Base-by-base conservation (phyloP, 163 green algal species). In the Coccomyxa subellipsoidea region DNA sequence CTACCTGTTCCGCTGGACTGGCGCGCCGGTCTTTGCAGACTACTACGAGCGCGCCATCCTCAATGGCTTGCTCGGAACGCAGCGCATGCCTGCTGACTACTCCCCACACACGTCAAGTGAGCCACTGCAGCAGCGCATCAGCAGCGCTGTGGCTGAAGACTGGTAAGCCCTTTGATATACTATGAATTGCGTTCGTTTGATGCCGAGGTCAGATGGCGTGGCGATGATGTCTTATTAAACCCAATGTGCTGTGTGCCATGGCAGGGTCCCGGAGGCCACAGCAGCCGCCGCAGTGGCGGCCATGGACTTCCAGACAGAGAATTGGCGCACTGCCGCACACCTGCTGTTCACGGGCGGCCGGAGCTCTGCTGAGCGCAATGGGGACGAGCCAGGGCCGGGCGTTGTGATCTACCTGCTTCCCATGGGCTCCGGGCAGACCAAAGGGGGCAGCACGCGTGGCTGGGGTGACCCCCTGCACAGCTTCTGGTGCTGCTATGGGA, bases 401-500 rank as follows among this genome's bases (percentile, higher is more conserved):
- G 87, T 92, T 38, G 88, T 90, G 70, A 77, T 95, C 47, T 95
- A 95, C 85, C 85, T 90, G 31, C 70, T 87, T 37, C 90, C 91
- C 1, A 27, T 94, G 86, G 90, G 90, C 34, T 54, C 79, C 21
- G 85, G 84, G 6, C 79, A 87, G 79, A 81, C 78, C 59, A 92
- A 91, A 76, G 85, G 83, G 0, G 84, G 90, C 53, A 88, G 80
- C 54, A 76, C 69, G 7, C 83, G 85, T 59, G 78, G 83, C n/a
- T 92, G 87, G 88, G 88, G 89, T 38, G 83, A 87, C 66, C 85
- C 87, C 18, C 86, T 87, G 38, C 76, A 91, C 81, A 88, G 81
- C 53, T 94, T 95, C 84, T 95, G 92, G 92, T 89, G 84, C 78
- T 90, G 86, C 84, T 91, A 90, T 79, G 88, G 89, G 78, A 88